phyloP scores from a whole-genome alignment of 257 asterid genomes.

The Ballota nigra region DNA sequence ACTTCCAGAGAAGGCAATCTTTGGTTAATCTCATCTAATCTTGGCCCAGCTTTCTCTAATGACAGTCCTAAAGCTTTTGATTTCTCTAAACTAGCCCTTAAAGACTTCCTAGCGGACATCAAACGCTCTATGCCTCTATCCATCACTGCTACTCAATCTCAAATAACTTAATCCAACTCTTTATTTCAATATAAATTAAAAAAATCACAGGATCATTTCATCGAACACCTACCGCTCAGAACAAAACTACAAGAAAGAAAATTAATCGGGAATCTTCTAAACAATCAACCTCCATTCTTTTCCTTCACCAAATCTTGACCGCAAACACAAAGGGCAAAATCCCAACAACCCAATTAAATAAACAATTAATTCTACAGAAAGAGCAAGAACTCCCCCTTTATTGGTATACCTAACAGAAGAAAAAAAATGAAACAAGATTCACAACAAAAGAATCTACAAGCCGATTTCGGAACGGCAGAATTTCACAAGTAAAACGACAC shows the following conservation, averaged over 20 bases:
- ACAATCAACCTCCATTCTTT: slow-evolving; percentile 37
- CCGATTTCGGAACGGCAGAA: slow-evolving; percentile 6
- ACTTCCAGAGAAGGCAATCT: slow-evolving; percentile 73
- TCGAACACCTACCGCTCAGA: neutral
- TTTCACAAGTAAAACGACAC: neutral
- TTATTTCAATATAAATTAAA: neutral
- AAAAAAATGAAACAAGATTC: neutral
- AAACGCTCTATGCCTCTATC: slow-evolving; percentile 57
- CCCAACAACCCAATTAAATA: slow-evolving; percentile 21
- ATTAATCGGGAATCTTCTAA: slow-evolving; percentile 32
- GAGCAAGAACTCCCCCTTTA: neutral
- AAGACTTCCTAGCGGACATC: slow-evolving; percentile 61
- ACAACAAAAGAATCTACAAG: neutral
- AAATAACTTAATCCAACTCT: slow-evolving; percentile 3
- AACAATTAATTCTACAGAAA: neutral
- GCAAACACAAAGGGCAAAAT: slow-evolving; percentile 2
- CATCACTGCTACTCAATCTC: slow-evolving; percentile 30
- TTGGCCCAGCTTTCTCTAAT: slow-evolving; percentile 60
- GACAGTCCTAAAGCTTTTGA: slow-evolving; percentile 50
- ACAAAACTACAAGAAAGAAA: neutral
- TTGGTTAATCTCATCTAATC: slow-evolving; percentile 66
- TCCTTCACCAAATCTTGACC: slow-evolving; percentile 30
- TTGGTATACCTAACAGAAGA: neutral
- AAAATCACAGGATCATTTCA: neutral
- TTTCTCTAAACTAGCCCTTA: slow-evolving; percentile 62